Evolutionary conservation across 192 early-diverging fungal genomes (phyloP).

Genomic region (Allomyces javanicus): DNA sequence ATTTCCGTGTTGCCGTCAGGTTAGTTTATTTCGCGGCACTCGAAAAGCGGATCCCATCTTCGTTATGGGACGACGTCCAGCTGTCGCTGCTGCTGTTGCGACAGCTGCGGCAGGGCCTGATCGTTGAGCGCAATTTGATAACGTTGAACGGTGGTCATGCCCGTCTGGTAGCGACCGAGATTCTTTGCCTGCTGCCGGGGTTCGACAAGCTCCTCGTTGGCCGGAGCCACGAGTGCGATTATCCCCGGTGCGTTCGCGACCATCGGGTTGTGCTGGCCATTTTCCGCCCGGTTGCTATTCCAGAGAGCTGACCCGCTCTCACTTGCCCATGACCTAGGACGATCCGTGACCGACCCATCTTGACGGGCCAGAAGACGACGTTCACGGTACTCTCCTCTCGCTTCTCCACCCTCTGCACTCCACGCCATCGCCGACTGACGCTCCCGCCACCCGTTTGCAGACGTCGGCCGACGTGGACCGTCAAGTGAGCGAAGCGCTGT

Average conservation of each 20-base stretch:
- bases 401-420: no score
- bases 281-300: not conserved
- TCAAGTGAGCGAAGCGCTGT: conserved; percentile 20
- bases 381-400: not conserved
- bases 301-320: not conserved
- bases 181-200: not conserved
- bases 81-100: no score
- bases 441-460: not conserved
- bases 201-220: not conserved
- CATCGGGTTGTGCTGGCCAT: not conserved
- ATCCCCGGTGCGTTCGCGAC: not conserved
- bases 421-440: no score
- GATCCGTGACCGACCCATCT: not conserved
- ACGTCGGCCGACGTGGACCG: conserved; percentile 15
- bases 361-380: not conserved
- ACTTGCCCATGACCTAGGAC: not conserved
- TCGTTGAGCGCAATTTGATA: not conserved
- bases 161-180: not conserved
- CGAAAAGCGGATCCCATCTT: not conserved
- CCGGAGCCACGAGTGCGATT: not conserved
- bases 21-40: not conserved
- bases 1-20: not conserved
- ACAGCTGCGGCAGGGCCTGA: no score
- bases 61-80: no score
- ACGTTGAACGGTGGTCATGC: not conserved